These are phyloP conservation scores for Wickerhamomyces queroliae DNA, from an alignment of 805 yeast genomes.

Conservation along the genomic window DNA sequence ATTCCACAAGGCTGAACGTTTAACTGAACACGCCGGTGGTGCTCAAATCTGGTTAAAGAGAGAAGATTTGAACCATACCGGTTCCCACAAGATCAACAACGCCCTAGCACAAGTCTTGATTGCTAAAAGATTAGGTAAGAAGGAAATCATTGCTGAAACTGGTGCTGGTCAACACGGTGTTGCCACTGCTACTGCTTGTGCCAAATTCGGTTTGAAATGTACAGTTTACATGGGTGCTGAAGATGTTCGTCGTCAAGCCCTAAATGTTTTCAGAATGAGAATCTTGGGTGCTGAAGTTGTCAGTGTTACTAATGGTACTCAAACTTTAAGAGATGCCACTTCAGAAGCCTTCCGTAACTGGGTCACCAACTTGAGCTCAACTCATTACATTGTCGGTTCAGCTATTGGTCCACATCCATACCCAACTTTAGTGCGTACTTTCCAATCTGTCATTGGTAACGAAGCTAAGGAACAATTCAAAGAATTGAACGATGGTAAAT, in stretches of 20 bases:
- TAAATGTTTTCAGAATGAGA: conserved; percentile 96
- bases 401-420: conserved; percentile 99
- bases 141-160: conserved; percentile 77
- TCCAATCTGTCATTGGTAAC: conserved; percentile 94
- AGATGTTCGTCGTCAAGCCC: conserved; percentile 97
- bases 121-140: conserved; percentile 76
- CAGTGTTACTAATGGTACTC: conserved; percentile 91
- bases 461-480: conserved; percentile 92
- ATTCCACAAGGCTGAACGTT: conserved; percentile 84
- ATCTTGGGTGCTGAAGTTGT: conserved; percentile 94
- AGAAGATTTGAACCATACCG: conserved; percentile 91
- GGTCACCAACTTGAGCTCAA: conserved; percentile 81
- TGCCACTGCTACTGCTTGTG: conserved; percentile 90
- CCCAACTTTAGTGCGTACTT: conserved; percentile 95
- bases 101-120: conserved; percentile 78
- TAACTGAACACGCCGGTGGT: conserved; percentile 89
- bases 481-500: conserved; percentile 67
- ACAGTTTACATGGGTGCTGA: conserved; percentile 99
- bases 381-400: conserved; percentile 95
- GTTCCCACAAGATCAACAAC: conserved; percentile 82
- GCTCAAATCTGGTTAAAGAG: conserved; percentile 96
- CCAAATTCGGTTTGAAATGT: conserved; percentile 89
- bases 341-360: conserved; percentile 94
- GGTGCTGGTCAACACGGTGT: conserved; percentile 96
- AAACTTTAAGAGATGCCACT: conserved; percentile 95